Conservation (phyloP, 2,329 filamentous ascomycete species). For the Diaporthe sp. region DNA sequence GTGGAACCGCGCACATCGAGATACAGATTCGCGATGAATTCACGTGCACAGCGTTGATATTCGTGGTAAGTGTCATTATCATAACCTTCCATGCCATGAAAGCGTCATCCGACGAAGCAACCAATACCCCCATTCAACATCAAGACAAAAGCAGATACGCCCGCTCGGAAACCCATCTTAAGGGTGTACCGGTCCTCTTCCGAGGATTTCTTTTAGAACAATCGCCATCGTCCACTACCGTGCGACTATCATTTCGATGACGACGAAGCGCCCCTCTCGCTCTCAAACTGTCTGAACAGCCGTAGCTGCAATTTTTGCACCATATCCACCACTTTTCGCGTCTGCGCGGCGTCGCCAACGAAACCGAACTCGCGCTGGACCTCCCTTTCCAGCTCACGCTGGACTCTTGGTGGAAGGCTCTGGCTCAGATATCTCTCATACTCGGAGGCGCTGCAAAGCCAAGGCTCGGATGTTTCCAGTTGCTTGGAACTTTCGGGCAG, state of each 20-base stretch:
- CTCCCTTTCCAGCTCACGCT: constrained; percentile 35
- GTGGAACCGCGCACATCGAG: too few relatives aligned
- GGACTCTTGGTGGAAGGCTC: constrained; percentile 32
- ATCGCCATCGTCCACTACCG: background rate
- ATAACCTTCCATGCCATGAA: background rate
- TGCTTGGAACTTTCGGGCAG: background rate
- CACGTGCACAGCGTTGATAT: constrained; percentile 1
- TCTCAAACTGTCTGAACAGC: constrained; percentile 32
- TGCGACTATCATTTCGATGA: background rate
- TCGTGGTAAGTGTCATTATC: constrained; percentile 11
- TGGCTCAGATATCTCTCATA: constrained; percentile 34
- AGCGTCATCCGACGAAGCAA: background rate
- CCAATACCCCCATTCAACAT: background rate
- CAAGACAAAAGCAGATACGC: background rate
- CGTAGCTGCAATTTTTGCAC: constrained; percentile 34
- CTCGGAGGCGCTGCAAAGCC: constrained; percentile 34
- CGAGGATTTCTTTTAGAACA: background rate
- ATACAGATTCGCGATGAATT: background rate
- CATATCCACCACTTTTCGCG: constrained; percentile 33
- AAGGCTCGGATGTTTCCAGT: background rate
- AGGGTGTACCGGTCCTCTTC: background rate
- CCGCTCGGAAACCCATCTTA: background rate
- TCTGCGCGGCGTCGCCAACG: constrained; percentile 34
- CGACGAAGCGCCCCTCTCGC: constrained; percentile 4
- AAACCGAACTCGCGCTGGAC: constrained; percentile 35